Evolutionary conservation across 2,329 filamentous ascomycete genomes (phyloP), one percentile per base, ranked within the genome.

Genomic region (Sphaerostilbella broomeana): DNA sequence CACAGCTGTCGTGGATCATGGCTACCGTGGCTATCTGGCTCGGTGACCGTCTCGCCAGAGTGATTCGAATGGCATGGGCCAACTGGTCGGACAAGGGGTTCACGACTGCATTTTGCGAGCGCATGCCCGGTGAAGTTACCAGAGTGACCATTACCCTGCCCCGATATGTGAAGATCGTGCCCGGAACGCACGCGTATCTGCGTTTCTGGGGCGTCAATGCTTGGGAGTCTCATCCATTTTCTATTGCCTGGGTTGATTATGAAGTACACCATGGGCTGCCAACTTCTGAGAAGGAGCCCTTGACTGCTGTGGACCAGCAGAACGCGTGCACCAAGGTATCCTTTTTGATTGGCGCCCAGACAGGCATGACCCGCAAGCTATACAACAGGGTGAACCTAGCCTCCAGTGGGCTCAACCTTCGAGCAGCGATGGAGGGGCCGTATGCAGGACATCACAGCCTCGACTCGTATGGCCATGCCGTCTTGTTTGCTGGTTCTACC

Each of bases 401-500:
- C n/a, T 61, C 63, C 17, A 68, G 67, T 21, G 70, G 70, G 11
- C 66, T 89, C 44, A 70, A 71, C 9, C 69, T 89, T 40, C 74
- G 72, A 42, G 88, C 86, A 22, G 79, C 85, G 42, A 78, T 94
- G 45, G 92, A 97, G 64, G 92, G 92, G 0, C 90, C 92, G 1
- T 97, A 97, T 58, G 82, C 79, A 4, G 82, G 81, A 28, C 82
- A 87, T 56, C 84, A 95, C 62, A 80, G 79, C 45, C 80, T 97
- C 48, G 81, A 88, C 61, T 95, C 89, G 6, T 97, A 95, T 62
- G 90, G 92, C 26, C 92, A 94, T 29, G 80, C 82, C 30, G 77
- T 98, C 47, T 81, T 98, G 41, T 88, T 95, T 57, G 89, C 90
- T 10, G 89, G 88, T 41, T 86, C 90, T 42, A 88, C 92, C 5